phyloP scores from a whole-genome alignment of 352 stramenopile species.

The Globisporangium paroecandrum region DNA sequence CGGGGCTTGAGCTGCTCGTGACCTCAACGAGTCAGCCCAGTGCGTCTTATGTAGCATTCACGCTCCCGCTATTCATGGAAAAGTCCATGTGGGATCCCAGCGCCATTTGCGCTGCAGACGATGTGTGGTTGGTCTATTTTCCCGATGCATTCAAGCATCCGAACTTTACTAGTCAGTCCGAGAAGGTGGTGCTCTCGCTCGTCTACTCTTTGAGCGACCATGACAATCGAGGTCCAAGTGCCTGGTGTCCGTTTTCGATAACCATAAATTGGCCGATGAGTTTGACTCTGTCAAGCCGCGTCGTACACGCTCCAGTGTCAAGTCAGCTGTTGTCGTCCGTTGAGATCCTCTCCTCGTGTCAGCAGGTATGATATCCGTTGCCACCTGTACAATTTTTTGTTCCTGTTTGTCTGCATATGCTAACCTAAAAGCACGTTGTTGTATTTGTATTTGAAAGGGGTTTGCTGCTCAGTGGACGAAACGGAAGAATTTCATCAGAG shows the following conservation, averaged over 20 bases:
- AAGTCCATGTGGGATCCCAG: conserved; percentile 23
- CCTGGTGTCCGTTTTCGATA: not conserved
- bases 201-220: conserved; percentile 4
- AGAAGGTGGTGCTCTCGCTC: conserved; percentile 7
- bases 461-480: conserved; percentile 40
- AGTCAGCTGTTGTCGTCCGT: conserved; percentile 32
- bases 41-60: conserved; percentile 24
- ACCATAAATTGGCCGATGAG: conserved; percentile 29
- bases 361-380: conserved; percentile 21
- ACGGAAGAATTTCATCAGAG: conserved; percentile 34
- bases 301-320: conserved; percentile 26
- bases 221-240: not conserved
- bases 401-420: not conserved
- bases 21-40: not conserved
- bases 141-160: conserved; percentile 27
- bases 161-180: conserved; percentile 15
- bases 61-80: conserved; percentile 31
- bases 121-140: conserved; percentile 22
- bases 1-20: conserved; percentile 31
- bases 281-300: conserved; percentile 38
- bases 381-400: not conserved
- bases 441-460: conserved; percentile 14
- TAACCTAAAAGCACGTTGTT: not conserved
- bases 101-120: conserved; percentile 7
- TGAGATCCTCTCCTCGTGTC: conserved; percentile 31